Conservation (phyloP, 78 protist genomes). For the Blattamonas nauphoetae region DNA sequence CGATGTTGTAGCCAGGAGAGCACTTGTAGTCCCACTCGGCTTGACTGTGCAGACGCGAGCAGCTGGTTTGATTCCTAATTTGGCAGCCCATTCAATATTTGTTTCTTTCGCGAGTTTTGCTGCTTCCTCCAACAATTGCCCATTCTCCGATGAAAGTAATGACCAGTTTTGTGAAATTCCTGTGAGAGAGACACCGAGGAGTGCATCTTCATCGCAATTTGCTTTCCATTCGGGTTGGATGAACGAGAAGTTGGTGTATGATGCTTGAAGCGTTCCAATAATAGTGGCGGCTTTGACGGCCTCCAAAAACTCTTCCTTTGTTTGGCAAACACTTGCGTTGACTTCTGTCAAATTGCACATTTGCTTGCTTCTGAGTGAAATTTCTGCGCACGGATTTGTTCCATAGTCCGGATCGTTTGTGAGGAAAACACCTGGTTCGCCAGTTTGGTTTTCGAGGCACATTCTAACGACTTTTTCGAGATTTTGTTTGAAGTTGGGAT, state of each 20-base stretch:
- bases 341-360: slow-evolving; percentile 8
- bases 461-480: neutral
- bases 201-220: neutral
- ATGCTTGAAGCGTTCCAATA: neutral
- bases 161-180: neutral
- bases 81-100: neutral
- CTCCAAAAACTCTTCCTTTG: neutral
- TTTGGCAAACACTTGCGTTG: neutral
- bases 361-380: neutral
- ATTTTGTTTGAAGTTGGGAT: neutral
- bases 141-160: neutral
- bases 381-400: slow-evolving; percentile 1
- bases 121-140: neutral
- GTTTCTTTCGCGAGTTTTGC: neutral
- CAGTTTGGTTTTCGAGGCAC: neutral
- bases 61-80: neutral
- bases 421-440: neutral
- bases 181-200: slow-evolving; percentile 4
- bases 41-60: neutral
- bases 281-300: neutral
- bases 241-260: neutral
- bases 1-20: neutral
- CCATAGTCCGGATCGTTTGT: slow-evolving; percentile 8
- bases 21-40: slow-evolving; percentile 5
- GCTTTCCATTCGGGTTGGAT: neutral